Base-by-base conservation (phyloP, 1,284 basidiomycete species). In the Moesziomyces parantarcticus region DNA sequence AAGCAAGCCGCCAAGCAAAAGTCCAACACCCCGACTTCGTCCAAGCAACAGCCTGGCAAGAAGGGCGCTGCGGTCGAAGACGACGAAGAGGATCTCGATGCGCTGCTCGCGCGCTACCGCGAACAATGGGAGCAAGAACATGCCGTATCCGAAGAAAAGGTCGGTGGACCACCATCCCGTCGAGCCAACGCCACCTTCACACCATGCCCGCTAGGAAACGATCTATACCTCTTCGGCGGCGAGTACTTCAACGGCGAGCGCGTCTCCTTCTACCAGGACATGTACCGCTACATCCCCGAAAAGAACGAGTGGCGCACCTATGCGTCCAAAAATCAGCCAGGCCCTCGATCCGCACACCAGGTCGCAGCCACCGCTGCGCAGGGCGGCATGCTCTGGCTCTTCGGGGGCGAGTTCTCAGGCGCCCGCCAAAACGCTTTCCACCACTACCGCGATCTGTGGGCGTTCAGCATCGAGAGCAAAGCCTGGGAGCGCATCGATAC, bases 401-500 rank as follows among this genome's bases (percentile, higher is more conserved):
- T 83, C 48, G 82, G 82, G 22, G 82, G 82, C 20, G 82, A 83
- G 41, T 83, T 83, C 60, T 93, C 93, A 0, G 92, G 91, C 0
- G 85, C 92, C 5, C 88, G 92, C 65, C 93, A 96, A 83, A 94
- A 90, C 29, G 90, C 89, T 0, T 96, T 96, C 84, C 92, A 95
- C 74, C 93, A 96, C 80, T 97, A 94, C 80, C 89, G 92, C 43
- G 92, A 95, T 77, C 70, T 82, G 0, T 78, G 77, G 77, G 78
- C 78, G 1, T 81, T 80, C 64, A 77, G 69, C 42, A 65, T 83
- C 54, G 77, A 78, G 10, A 58, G 69, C 6, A 77, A 93, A 78
- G 85, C 88, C 0, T 97, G 94, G 94, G 92, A 97, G 65, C 87
- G 92, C 20, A 92, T 96, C 58, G 94, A 97, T 88, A 88, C 92